Percentiles rank a stretch among this genome's conserved stretches.
These are phyloP conservation scores for Rubia balearica DNA, from an alignment of 305 asterid species.

Conservation along the genomic window DNA sequence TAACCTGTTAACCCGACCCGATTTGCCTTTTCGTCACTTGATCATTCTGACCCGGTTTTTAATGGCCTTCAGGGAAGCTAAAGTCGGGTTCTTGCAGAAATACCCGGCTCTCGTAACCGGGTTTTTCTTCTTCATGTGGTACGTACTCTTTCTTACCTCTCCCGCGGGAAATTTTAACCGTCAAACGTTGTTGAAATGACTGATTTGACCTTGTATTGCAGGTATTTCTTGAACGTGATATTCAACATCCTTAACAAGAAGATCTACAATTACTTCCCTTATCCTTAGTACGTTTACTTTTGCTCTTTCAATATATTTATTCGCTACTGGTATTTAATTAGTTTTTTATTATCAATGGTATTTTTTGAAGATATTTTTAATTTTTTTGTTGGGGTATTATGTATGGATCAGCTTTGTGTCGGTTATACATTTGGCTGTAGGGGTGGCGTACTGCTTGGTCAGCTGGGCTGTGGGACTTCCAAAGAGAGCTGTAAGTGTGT, in stretches of 20 bases:
- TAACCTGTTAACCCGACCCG: constrained; percentile 22
- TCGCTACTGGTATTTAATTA: background rate
- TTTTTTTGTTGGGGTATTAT: background rate
- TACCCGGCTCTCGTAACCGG: constrained; percentile 77
- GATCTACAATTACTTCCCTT: constrained; percentile 97
- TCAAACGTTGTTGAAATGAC: constrained; percentile 18
- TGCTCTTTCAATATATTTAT: background rate
- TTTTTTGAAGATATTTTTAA: background rate
- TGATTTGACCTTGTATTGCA: constrained; percentile 20
- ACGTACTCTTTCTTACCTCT: constrained; percentile 20
- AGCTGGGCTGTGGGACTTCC: constrained; percentile 96
- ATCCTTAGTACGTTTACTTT: constrained; percentile 68
- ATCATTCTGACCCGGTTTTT: constrained; percentile 14
- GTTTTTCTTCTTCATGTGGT: constrained; percentile 99
- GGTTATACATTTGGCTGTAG: constrained; percentile 80
- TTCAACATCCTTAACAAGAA: constrained; percentile 98
- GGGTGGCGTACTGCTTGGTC: constrained; percentile 68
- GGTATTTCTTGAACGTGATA: constrained; percentile 93
- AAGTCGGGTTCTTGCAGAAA: constrained; percentile 64
- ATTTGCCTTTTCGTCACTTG: background rate
- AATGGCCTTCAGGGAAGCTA: constrained; percentile 41
- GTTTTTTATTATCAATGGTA: background rate
- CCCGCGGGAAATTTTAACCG: constrained; percentile 16
- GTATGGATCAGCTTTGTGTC: constrained; percentile 68
- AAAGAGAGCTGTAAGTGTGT: constrained; percentile 85